A percentile compares a stretch with the other conserved stretches of the same genome.
These are phyloP conservation scores for Paramecium primaurelia DNA, from an alignment of 73 alveolate genomes.

Conservation along the genomic window DNA sequence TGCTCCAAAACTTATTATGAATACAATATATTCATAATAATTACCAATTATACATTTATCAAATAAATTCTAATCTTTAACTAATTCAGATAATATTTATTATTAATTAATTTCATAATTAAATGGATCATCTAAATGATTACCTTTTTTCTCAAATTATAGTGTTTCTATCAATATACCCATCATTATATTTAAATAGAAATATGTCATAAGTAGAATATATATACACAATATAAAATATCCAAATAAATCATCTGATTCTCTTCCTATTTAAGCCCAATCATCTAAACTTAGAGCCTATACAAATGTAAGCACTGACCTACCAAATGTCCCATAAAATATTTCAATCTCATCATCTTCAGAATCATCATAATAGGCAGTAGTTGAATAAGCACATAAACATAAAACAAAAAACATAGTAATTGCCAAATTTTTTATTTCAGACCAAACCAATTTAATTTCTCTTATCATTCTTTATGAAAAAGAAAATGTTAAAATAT, in stretches of 20 bases:
- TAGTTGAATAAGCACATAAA: background rate
- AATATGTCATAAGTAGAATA: conserved; percentile 36
- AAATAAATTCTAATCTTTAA: background rate
- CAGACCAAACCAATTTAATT: background rate
- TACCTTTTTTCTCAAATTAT: background rate
- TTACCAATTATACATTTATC: conserved; percentile 16
- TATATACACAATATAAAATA: background rate
- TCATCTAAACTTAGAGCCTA: conserved; percentile 37
- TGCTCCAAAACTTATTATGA: conserved; percentile 10
- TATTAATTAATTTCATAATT: background rate
- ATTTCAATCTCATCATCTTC: background rate
- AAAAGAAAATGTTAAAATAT: background rate
- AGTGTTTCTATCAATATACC: conserved; percentile 29
- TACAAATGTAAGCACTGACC: background rate
- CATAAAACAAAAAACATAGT: conserved; percentile 27
- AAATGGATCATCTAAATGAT: background rate
- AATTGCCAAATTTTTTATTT: background rate
- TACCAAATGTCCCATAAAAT: conserved; percentile 17
- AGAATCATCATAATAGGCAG: conserved; percentile 17
- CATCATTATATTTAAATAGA: conserved; percentile 37
- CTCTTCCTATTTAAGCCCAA: conserved; percentile 36
- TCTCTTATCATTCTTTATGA: conserved; percentile 15
- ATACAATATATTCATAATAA: background rate
- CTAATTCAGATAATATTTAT: background rate
- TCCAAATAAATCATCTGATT: conserved; percentile 47